A percentile compares a stretch with the other conserved stretches of the same genome.
phyloP scores from a whole-genome alignment of 2,329 filamentous ascomycete species.

The Fusarium nodosum region DNA sequence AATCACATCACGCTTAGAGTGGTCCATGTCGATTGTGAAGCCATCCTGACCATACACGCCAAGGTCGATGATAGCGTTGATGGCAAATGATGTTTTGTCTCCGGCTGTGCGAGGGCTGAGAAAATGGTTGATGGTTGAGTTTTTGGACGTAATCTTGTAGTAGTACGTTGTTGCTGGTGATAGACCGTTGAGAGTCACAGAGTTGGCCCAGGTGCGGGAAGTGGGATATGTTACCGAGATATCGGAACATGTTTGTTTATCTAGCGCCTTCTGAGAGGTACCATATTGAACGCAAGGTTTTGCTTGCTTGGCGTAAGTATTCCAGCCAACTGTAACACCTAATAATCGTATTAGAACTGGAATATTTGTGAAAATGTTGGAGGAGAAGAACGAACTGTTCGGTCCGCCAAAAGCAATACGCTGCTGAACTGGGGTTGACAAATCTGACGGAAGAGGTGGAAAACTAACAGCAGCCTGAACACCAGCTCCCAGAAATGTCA shows the following conservation, averaged over 20 bases:
- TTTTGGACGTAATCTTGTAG: conserved; percentile 23
- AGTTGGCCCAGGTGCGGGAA: conserved; percentile 29
- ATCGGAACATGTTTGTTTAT: conserved; percentile 25
- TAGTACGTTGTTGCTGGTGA: conserved; percentile 28
- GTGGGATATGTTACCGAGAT: conserved; percentile 31
- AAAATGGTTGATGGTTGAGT: conserved; percentile 11
- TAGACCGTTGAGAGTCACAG: conserved; percentile 4
- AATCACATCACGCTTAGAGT: conserved; percentile 23
- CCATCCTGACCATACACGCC: conserved; percentile 32
- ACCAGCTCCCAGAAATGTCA: not conserved
- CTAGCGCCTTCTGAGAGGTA: conserved; percentile 1
- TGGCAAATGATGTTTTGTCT: conserved; percentile 23
- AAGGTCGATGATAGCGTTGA: conserved; percentile 36
- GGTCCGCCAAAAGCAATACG: not conserved
- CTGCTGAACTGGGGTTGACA: not conserved
- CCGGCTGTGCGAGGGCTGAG: conserved; percentile 25
- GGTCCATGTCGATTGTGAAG: conserved; percentile 29
- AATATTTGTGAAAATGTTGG: not conserved
- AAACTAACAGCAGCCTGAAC: not conserved
- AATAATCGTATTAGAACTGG: accelerated
- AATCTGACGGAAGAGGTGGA: not conserved
- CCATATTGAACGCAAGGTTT: conserved; percentile 29
- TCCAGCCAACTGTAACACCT: conserved; percentile 31
- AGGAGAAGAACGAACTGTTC: not conserved
- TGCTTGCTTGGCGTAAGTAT: conserved; percentile 27